These are phyloP conservation scores for Avena atlantica DNA, from an alignment of 176 grass and related monocot genomes.

Conservation along the genomic window DNA sequence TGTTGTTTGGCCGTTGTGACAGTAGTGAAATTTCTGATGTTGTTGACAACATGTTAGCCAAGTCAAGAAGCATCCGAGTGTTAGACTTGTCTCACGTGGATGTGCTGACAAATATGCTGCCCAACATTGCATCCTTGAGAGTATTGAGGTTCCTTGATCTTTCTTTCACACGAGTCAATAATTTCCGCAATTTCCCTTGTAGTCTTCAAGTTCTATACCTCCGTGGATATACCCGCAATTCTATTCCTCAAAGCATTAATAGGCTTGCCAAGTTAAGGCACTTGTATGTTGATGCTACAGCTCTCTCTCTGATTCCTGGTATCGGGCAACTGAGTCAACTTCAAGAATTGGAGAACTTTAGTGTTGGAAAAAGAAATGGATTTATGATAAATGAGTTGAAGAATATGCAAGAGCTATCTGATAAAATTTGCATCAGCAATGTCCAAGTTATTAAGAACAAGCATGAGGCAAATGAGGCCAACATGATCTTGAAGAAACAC, in stretches of 20 bases:
- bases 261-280: slow-evolving; percentile 41
- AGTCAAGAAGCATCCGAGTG: slow-evolving; percentile 9
- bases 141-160: slow-evolving; percentile 3
- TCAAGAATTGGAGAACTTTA: slow-evolving; percentile 41
- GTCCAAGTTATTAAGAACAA: slow-evolving; percentile 43
- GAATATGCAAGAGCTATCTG: slow-evolving; percentile 49
- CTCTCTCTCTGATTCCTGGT: slow-evolving; percentile 12
- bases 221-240: not conserved
- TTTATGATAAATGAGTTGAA: slow-evolving; percentile 49
- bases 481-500: not conserved
- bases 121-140: not conserved
- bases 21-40: not conserved
- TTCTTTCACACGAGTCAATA: slow-evolving; percentile 9
- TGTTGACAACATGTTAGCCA: not conserved
- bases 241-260: slow-evolving; percentile 37
- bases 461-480: slow-evolving; percentile 30
- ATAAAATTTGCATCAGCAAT: slow-evolving; percentile 26
- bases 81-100: slow-evolving; percentile 7
- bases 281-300: slow-evolving; percentile 19
- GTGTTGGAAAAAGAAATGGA: slow-evolving; percentile 21
- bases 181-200: not conserved
- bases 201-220: slow-evolving; percentile 3
- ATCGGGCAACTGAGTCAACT: slow-evolving; percentile 52
- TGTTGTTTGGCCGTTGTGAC: not conserved
- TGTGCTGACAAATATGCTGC: not conserved